Evolutionary conservation across 306 rosid genomes (phyloP), one percentile per base, ranked within the genome.

Genomic region (Begonia peltatifolia): DNA sequence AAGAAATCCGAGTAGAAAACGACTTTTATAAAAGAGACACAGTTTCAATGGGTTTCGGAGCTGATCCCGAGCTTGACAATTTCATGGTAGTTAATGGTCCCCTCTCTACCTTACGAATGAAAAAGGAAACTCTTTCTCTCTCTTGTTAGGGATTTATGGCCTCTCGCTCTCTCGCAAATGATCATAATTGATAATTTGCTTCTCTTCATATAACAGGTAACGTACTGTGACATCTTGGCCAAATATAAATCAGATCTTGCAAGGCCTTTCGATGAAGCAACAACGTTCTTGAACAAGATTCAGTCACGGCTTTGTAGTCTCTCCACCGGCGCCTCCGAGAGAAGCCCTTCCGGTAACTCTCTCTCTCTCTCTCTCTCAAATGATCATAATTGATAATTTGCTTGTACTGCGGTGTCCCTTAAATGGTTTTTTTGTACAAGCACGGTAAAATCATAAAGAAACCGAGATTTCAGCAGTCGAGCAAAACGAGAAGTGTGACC

Each of bases 41-140:
- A 22, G 78, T 75, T 62, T 73, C 95, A 94, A 81, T 94, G 87
- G 81, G 93, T 74, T 62, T 69, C 47, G 94, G 99, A 81, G 84
- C 73, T 81, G 99, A 92, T 79, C 99, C 94, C 84, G 99, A 85
- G 84, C 95, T 90, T 52, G 99, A 86, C 52, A 87, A 85, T 68
- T 90, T 90, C 80, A 90, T 90, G 99, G 95, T 87, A 87, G 38
- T 30, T 30, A 30, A 79, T 60, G 50, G 50, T 60, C 84, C 84
- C 74, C 61, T 35, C 12, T 12, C 30, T 15, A 55, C 41, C 57
- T 30, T 47, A 15, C 62, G 10, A 22, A 22, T 44, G 14, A 44
- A 10, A 44, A 11, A 44, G 14, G n/a, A 12, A n/a, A 10, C 14
- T 1, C n/a, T 11, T 44, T 49, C 41, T 50, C 36, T 9, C 53